Evolutionary conservation across 2,329 filamentous ascomycete species (phyloP).

Genomic region (Trichoderma gracile): DNA sequence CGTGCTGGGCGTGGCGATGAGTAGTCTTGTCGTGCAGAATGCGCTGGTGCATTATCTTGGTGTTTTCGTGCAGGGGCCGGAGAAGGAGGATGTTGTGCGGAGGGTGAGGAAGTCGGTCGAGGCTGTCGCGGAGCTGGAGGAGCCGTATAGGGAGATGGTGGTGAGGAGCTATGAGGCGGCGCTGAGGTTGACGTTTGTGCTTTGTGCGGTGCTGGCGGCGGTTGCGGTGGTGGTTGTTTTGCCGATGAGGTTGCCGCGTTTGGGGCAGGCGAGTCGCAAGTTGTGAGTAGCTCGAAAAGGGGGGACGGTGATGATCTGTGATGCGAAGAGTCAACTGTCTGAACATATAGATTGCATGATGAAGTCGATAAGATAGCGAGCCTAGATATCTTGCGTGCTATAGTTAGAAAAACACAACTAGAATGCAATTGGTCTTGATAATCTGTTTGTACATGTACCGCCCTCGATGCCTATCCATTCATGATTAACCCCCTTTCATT

Average conservation of each 20-base stretch:
- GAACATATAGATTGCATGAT: not conserved
- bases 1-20: slow-evolving; percentile 72
- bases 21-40: slow-evolving; percentile 74
- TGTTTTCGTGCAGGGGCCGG: slow-evolving; percentile 56
- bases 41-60: slow-evolving; percentile 62
- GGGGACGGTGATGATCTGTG: not conserved
- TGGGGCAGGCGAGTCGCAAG: slow-evolving; percentile 45
- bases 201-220: slow-evolving; percentile 48
- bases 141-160: slow-evolving; percentile 54
- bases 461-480: slow-evolving; percentile 17
- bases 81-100: slow-evolving; percentile 58
- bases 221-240: slow-evolving; percentile 50
- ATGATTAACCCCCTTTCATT: slow-evolving; percentile 3
- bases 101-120: slow-evolving; percentile 57
- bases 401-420: not conserved
- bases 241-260: slow-evolving; percentile 55
- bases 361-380: not conserved
- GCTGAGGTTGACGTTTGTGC: slow-evolving; percentile 50
- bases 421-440: slow-evolving; percentile 9
- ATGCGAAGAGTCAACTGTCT: not conserved
- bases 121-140: slow-evolving; percentile 49
- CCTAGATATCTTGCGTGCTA: not conserved
- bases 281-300: not conserved
- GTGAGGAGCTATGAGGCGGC: slow-evolving; percentile 56
- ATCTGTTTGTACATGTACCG: slow-evolving; percentile 16